Evolutionary conservation across 2,329 filamentous ascomycete species (phyloP), one percentile per base, ranked within the genome.

Genomic region (Fusarium pseudocircinatum): DNA sequence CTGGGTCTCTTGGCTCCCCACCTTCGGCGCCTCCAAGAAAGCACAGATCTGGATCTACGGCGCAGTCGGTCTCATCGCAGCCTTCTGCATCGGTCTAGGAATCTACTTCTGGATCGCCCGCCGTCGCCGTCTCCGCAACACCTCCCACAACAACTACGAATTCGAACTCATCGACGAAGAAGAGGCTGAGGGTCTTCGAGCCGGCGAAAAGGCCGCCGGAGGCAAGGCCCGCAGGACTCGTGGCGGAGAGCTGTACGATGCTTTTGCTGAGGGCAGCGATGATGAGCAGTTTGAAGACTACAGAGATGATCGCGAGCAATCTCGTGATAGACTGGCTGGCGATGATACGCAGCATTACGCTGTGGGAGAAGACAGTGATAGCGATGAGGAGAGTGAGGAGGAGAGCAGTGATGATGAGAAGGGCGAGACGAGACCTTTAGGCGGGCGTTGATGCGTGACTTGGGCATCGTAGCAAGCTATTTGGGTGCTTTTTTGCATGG

Each of bases 41-140:
- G 97, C 95, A 0, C 94, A 97, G 80, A 89, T 93, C 68, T 99
- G 96, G 96, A 97, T 99, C 75, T 98, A 91, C 81, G 95, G 94
- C 64, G 91, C 95, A 7, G 84, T 96, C 28, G 90, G 87, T n/a
- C 89, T 98, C 26, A 99, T 99, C 72, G 85, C 93, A 18, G 85
- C 93, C 56, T 99, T 99, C 86, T 95, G 95, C 81, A 83, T 86
- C 63, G 93, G 92, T 7, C 88, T 99, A 1, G 94, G 91, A n/a
- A 86, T 91, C 47, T 98, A 96, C 85, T 89, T 97, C 76, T 94
- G 90, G 82, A 85, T 96, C 64, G 93, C 95, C 47, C 91, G 95
- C 34, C 91, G 93, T 64, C 93, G 92, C 80, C 91, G 93, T 44
- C 87, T 94, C 32, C 90, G 90, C 75, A 94, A 93, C 82, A 90